Base-by-base conservation (phyloP, 192 early-diverging fungal genomes). In the Coemansia sp. region DNA sequence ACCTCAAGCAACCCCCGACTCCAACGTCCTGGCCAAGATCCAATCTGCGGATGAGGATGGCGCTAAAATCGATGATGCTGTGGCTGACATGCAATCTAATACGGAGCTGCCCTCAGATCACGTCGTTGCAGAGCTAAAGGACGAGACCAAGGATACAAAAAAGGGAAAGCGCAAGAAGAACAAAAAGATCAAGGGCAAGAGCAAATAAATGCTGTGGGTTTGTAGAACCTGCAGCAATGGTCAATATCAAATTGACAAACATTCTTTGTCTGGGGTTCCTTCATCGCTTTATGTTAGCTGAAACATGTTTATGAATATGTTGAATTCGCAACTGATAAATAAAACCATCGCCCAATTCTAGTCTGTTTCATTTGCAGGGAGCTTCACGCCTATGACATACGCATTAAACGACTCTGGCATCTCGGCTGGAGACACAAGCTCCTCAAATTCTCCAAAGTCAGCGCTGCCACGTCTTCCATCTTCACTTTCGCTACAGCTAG, bases 131-230 rank as follows among this genome's bases (percentile, higher is more conserved):
- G 58, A 59, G 37, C 2, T 6, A 20, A 29, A 51, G 16, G 56
- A 46, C 20, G 58, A 34, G 18, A 26, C 45, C 12, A 72, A 61
- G 40, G 35, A 15, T 5, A 12, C 63, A 16, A 69, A 66, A 35
- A 79, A 79, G 57, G 56, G 53, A 37, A 79, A 74, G 64, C 64
- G 67, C 30, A 52, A 58, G 34, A 75, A 66, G 53, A 70, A 58
- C 52, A 75, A 61, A 39, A 70, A 64, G 37, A 35, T n/a, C 25
- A 79, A 72, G 37, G 57, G 33, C 49, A 74, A 64, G 25, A 66
- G 30, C 29, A 62, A 68, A 13, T 45, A 30, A 49, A n/a, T n/a
- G n/a, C n/a, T n/a, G n/a, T n/a, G n/a, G n/a, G n/a, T n/a, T n/a
- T n/a, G 16, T 40, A 40, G 15, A 39, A 39, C 8, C 37, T 51